Conservation (phyloP, 2,329 filamentous ascomycete genomes). For the Fonsecaea nubica region DNA sequence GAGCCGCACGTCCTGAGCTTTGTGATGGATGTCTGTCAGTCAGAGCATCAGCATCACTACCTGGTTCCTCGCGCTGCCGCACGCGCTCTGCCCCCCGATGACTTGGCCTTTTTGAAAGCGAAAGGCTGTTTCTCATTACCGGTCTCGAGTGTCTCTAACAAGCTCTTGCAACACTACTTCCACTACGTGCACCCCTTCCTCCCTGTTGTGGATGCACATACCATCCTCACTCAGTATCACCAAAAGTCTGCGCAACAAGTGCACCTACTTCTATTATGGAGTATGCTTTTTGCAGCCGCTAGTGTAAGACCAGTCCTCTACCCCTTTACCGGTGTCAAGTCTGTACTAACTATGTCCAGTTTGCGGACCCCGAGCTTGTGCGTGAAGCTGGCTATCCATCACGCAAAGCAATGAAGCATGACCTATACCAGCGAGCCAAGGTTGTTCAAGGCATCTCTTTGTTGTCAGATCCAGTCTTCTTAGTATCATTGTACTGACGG, state of each 20-base stretch:
- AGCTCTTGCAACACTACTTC: slow-evolving; percentile 1
- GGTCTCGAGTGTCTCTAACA: no score
- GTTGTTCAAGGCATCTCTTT: background rate
- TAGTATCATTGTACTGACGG: slow-evolving; percentile 22
- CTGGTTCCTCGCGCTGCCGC: no score
- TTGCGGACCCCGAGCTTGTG: background rate
- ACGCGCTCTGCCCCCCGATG: no score
- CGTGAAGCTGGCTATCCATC: background rate
- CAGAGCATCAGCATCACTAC: no score
- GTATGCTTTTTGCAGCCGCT: background rate
- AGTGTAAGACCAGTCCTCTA: background rate
- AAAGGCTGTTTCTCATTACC: no score
- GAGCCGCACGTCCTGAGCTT: no score
- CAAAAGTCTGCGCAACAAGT: background rate
- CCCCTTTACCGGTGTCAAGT: background rate
- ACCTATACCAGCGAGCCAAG: background rate
- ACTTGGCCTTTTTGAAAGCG: no score
- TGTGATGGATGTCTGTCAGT: no score
- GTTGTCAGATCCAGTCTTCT: background rate
- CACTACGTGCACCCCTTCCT: slow-evolving; percentile 7
- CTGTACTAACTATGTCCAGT: background rate
- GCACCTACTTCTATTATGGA: slow-evolving; percentile 27
- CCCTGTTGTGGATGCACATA: slow-evolving; percentile 7
- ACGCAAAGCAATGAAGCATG: background rate
- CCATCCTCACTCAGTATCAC: slow-evolving; percentile 8